Evolutionary conservation across 345 rosid genomes (phyloP).

Genomic region (Syzygium jambos): DNA sequence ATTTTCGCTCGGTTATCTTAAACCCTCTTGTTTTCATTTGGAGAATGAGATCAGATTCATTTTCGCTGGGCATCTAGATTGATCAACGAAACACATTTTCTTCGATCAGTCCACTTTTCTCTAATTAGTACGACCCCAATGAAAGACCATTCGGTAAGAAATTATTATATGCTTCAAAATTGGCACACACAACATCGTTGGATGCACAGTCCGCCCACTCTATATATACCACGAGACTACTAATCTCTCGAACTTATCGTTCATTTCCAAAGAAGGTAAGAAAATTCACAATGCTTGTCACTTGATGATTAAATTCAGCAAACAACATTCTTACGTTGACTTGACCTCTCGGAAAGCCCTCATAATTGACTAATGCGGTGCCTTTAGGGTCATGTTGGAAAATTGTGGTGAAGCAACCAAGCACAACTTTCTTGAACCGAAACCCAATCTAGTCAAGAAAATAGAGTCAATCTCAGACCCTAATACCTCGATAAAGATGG

Average conservation of each 20-base stretch:
- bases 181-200: accelerated
- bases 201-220: neutral
- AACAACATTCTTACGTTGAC: neutral
- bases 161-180: neutral
- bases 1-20: neutral
- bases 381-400: neutral
- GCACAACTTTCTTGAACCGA: neutral
- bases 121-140: neutral
- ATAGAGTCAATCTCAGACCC: neutral
- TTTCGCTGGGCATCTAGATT: neutral
- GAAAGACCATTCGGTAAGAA: neutral
- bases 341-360: neutral
- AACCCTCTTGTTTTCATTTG: neutral
- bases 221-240: neutral
- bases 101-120: neutral
- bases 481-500: neutral
- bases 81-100: neutral
- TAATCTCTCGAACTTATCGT: neutral
- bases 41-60: neutral
- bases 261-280: accelerated
- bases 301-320: neutral
- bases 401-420: neutral
- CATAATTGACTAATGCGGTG: neutral
- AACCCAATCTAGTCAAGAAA: neutral
- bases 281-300: neutral